Evolutionary conservation across 441 rosid genomes (phyloP), one percentile per base, ranked within the genome.

Genomic region (Gossypium trilobum): DNA sequence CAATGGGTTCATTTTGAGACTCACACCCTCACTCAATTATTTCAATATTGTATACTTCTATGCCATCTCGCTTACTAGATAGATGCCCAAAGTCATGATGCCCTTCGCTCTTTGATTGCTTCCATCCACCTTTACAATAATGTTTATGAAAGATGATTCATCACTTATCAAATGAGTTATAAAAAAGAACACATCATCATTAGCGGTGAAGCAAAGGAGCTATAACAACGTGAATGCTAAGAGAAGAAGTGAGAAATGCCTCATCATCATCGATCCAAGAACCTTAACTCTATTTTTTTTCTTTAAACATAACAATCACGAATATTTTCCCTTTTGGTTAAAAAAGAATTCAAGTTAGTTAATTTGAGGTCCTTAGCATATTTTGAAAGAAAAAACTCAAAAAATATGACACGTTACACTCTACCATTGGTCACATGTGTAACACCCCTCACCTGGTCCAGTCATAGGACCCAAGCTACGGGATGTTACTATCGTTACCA

Each of bases 31-130:
- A 48, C 83, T 88, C 22, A 89, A 91, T 87, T 83, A 88, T 61
- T 80, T 90, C 78, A 94, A 97, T 1, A 92, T 89, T 16, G 96
- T 97, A 59, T 94, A 88, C 85, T 92, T 94, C 74, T 81, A 84
- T 7, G 97, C 98, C 55, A 79, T 78, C 80, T 94, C 96, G 73
- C 91, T 87, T 27, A 94, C 97, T 27, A 27, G 31, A 27, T 46
- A 94, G 95, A 86, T 90, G 98, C 39, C 97, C 97, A 75, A 87
- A 86, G 72, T 94, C 98, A 33, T 92, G 95, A 79, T 94, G 97
- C 23, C 97, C 95, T 75, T 90, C 89, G 22, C 98, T 94, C 85
- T 92, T 92, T 23, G 89, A 68, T 62, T 85, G 95, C 78, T 85
- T 89, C 98, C 97, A 92, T 10, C 68, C 67, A 92, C 97, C 99